These are phyloP conservation scores for Oxyria digyna DNA, from an alignment of 148 eudicot species.

Conservation along the genomic window DNA sequence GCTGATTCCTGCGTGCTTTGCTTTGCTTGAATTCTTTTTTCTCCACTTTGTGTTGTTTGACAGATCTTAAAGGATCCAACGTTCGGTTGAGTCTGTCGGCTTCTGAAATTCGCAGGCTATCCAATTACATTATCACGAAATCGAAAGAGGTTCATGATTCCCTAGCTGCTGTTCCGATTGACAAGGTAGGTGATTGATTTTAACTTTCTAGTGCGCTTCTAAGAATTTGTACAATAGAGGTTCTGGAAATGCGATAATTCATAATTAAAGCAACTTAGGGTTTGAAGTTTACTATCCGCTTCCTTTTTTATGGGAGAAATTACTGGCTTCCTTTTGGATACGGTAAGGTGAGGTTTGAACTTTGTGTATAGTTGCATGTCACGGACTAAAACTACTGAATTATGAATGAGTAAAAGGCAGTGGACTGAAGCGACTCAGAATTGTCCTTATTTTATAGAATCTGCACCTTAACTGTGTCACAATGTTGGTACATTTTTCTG, in stretches of 20 bases:
- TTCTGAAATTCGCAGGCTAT: slow-evolving; percentile 49
- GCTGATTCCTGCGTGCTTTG: background rate
- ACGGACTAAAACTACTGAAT: background rate
- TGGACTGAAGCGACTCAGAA: background rate
- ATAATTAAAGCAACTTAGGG: background rate
- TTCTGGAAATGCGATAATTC: background rate
- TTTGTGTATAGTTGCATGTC: background rate
- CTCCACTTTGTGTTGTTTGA: background rate
- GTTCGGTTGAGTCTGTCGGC: slow-evolving; percentile 57
- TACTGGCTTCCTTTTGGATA: background rate
- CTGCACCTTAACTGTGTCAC: background rate
- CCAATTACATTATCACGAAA: slow-evolving; percentile 55
- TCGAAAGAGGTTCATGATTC: slow-evolving; percentile 65
- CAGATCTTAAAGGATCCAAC: slow-evolving; percentile 59
- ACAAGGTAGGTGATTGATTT: slow-evolving; percentile 41
- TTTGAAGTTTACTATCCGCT: background rate
- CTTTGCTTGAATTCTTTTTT: background rate
- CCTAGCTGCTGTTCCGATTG: slow-evolving; percentile 67
- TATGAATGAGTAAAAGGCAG: background rate
- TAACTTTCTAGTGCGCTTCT: background rate
- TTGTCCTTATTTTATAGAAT: background rate
- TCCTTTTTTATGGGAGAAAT: background rate
- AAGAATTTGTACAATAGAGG: background rate
- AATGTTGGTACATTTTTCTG: background rate
- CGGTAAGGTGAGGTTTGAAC: background rate